phyloP scores from a whole-genome alignment of 2,329 filamentous ascomycete genomes.

The Colletotrichum tanaceti region DNA sequence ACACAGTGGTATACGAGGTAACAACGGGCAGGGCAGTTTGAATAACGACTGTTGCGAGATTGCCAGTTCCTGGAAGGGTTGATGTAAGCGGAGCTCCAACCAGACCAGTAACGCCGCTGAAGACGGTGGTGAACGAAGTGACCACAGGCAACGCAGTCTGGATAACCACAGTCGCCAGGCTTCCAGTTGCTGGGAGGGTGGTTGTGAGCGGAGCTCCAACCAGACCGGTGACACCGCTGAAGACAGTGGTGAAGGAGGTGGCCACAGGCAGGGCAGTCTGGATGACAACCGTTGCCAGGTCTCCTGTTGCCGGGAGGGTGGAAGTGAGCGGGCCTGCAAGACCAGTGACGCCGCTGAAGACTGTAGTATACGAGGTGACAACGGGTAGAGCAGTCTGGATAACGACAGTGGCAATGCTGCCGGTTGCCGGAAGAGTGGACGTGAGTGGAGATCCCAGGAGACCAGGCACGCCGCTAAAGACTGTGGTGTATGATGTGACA shows the following conservation, averaged over 20 bases:
- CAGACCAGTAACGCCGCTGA: neutral
- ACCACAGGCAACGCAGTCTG: neutral
- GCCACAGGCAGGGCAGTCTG: neutral
- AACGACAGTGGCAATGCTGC: neutral
- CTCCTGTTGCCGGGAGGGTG: neutral
- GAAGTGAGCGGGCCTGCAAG: too few relatives aligned
- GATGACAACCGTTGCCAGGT: neutral
- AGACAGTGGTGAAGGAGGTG: neutral
- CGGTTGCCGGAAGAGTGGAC: neutral
- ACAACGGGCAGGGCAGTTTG: constrained; percentile 4
- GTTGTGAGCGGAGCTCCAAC: neutral
- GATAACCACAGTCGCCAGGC: neutral
- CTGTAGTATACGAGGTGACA: too few relatives aligned
- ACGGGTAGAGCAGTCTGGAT: neutral
- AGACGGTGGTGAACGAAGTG: neutral
- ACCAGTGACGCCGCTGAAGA: too few relatives aligned
- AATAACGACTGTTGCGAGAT: neutral
- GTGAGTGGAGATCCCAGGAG: neutral
- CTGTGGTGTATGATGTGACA: neutral
- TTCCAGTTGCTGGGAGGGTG: neutral
- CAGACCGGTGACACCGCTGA: neutral
- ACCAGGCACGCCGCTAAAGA: neutral
- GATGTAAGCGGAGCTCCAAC: neutral
- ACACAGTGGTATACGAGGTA: neutral
- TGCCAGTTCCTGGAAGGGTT: neutral